These are phyloP conservation scores for Phytophthora foliorum DNA, from an alignment of 352 stramenopile species.

Conservation along the genomic window DNA sequence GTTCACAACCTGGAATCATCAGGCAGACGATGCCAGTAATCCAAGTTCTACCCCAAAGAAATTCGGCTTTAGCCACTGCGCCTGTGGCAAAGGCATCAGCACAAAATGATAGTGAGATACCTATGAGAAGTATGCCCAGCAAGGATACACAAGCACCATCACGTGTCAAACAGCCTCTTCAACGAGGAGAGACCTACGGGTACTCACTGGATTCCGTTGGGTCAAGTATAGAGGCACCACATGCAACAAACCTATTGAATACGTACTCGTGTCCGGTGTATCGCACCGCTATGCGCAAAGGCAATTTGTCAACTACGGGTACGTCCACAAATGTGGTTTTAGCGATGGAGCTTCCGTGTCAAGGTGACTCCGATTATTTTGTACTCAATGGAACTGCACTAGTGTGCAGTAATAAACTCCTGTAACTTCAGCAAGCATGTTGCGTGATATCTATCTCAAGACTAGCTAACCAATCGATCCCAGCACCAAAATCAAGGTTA, in stretches of 20 bases:
- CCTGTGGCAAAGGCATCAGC: not conserved
- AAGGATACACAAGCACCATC: not conserved
- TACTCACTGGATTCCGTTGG: not conserved
- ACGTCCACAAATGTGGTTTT: constrained; percentile 95
- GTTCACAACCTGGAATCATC: constrained; percentile 66
- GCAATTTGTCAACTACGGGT: constrained; percentile 93
- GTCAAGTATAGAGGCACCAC: not conserved
- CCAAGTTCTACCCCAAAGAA: constrained; percentile 77
- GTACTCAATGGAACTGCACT: constrained; percentile 92
- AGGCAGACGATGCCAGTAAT: constrained; percentile 87
- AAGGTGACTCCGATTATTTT: constrained; percentile 82
- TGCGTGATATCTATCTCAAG: not conserved
- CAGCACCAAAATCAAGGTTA: no score
- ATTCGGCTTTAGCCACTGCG: constrained; percentile 1
- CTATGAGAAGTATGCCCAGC: not conserved
- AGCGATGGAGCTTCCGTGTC: constrained; percentile 87
- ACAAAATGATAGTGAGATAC: not conserved
- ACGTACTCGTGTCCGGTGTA: constrained; percentile 94
- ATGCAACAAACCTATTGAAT: not conserved
- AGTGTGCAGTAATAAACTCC: constrained; percentile 67
- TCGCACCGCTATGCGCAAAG: constrained; percentile 91
- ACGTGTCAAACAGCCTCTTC: constrained; percentile 1
- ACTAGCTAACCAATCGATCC: no score
- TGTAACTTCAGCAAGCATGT: constrained; percentile 5
- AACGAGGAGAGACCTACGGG: constrained; percentile 3